Evolutionary conservation across 352 stramenopile species (phyloP), one percentile per base, ranked within the genome.

Genomic region (Globisporangium middletonii): DNA sequence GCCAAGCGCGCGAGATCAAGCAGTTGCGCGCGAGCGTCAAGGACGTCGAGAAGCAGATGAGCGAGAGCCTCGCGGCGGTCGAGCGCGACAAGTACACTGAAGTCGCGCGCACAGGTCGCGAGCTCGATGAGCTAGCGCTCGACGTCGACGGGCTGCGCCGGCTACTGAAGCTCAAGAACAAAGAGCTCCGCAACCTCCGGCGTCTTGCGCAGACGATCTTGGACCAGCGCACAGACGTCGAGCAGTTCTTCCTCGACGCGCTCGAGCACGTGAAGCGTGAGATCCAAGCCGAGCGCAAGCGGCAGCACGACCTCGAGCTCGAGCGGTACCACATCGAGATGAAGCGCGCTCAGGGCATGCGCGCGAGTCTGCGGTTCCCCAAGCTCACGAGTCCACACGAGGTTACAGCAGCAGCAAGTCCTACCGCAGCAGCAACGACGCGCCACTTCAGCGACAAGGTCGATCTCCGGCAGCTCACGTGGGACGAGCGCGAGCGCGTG

Each of bases 171-270:
- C 72, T 97, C 18, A 98, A 98, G 63, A 97, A 98, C 70, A 92
- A 94, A 56, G 94, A 98, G 77, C 68, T 98, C 38, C 75, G 82
- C 15, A 92, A 95, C 53, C 71, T 98, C 38, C 75, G 89, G 28
- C 76, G 77, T 38, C 83, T 98, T 15, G 80, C 90, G 6, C 81
- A 97, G 60, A 92, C 81, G 15, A 95, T 98, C 48, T 69, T 98
- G 42, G 79, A 91, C 49, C 94, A 98, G 65, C 77, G 93, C 38
- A 97, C 86, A 4, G 92, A 98, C 45, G 67, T 93, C 6, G 82
- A 94, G 57, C 86, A 97, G 56, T 98, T 97, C 67, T 97, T 98
- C 55, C 60, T 98, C 44, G 89, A 98, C 59, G 87, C 89, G 18
- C 73, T 98, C 11, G 81, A 92, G 43, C 71, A 94, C 44, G 91